These are phyloP conservation scores for Plasmodium gonderi DNA, from an alignment of 169 alveolate species.

Conservation along the genomic window DNA sequence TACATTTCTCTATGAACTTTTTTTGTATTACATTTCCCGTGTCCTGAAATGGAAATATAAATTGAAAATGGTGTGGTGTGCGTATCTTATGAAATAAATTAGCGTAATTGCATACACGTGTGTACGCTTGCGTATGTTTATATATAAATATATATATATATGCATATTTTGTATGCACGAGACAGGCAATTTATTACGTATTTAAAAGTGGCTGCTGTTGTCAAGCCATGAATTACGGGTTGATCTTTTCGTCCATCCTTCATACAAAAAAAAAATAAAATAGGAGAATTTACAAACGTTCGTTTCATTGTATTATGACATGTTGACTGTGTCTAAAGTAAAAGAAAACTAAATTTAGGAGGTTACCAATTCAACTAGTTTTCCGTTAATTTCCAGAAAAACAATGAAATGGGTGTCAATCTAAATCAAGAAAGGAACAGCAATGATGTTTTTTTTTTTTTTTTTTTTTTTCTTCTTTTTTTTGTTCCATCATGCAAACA, in stretches of 20 bases:
- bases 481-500: background rate
- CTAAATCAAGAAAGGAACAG: background rate
- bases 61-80: background rate
- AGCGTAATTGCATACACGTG: background rate
- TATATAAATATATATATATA: too few species aligned
- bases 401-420: constrained; percentile 66
- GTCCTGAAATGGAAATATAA: constrained; percentile 10
- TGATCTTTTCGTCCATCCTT: constrained; percentile 53
- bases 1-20: constrained; percentile 19
- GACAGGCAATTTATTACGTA: constrained; percentile 10
- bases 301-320: background rate
- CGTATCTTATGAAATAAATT: background rate
- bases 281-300: background rate
- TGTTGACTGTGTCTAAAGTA: background rate
- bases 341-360: too few species aligned
- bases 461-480: background rate
- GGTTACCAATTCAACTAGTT: constrained; percentile 45
- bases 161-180: background rate
- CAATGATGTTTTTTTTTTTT: background rate
- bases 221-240: constrained; percentile 35
- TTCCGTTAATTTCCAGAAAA: constrained; percentile 23
- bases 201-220: constrained; percentile 5
- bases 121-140: background rate
- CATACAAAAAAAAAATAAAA: background rate
- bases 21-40: constrained; percentile 28